A percentile compares a stretch with the other conserved stretches of the same genome.
phyloP scores from a whole-genome alignment of 2,329 filamentous ascomycete genomes.

The Aphanocladium album region DNA sequence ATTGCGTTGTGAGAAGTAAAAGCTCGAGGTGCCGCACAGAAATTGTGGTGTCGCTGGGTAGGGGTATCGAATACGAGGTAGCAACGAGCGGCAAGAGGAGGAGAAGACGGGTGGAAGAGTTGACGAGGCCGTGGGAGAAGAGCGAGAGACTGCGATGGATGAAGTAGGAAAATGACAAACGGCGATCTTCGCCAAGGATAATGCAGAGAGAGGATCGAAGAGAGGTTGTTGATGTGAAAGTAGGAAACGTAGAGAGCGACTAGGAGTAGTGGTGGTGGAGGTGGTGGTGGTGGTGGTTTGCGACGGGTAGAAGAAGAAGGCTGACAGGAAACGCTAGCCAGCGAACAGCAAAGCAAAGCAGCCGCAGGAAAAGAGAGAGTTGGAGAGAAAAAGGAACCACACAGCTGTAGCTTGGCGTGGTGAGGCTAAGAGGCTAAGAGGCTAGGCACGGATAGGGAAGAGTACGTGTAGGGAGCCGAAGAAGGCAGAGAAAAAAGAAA shows the following conservation, averaged over 20 bases:
- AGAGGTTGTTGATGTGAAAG: slow-evolving; percentile 2
- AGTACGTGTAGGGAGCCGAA: not conserved
- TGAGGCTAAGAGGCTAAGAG: too few species aligned
- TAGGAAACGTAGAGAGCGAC: slow-evolving; percentile 5
- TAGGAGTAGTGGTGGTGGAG: not conserved
- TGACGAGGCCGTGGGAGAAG: not conserved
- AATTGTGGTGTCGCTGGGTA: not conserved
- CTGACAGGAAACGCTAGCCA: not conserved
- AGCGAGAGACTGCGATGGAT: not conserved
- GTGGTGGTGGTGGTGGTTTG: not conserved
- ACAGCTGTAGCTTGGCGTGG: not conserved
- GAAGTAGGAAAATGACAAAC: not conserved
- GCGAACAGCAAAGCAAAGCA: not conserved
- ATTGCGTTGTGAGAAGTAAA: not conserved
- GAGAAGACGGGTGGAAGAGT: too few species aligned
- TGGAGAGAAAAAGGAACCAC: not conserved
- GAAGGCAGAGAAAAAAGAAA: not conserved
- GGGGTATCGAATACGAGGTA: slow-evolving; percentile 4
- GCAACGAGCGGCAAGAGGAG: not conserved
- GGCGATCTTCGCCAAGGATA: not conserved
- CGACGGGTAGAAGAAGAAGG: not conserved
- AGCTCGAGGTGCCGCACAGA: not conserved
- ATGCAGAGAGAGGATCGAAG: not conserved
- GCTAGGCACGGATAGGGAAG: too few species aligned
- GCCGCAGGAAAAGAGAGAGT: not conserved